Percentiles rank a stretch among this genome's conserved stretches.
These are phyloP conservation scores for Solanum bukasovii DNA, from an alignment of 257 asterid genomes.

Conservation along the genomic window DNA sequence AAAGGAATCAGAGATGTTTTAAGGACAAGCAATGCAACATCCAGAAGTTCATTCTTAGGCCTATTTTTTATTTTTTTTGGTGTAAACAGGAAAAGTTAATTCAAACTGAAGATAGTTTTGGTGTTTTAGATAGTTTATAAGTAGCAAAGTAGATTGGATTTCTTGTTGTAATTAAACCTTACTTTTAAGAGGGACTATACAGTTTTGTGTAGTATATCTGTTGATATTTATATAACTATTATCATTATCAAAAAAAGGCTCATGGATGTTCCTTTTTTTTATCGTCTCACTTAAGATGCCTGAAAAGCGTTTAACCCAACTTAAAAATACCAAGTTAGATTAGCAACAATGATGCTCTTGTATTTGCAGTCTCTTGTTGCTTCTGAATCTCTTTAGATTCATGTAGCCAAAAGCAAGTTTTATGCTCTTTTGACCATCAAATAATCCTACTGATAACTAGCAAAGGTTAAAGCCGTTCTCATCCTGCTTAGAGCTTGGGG, in stretches of 20 bases:
- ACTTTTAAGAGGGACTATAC: not conserved
- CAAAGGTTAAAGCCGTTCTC: not conserved
- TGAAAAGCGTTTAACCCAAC: not conserved
- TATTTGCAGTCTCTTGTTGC: not conserved
- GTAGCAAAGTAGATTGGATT: not conserved
- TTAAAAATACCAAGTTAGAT: not conserved
- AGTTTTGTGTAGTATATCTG: not conserved
- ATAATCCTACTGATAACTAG: not conserved
- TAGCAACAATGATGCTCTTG: not conserved
- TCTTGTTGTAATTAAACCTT: not conserved
- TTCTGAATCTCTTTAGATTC: not conserved
- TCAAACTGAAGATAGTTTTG: not conserved
- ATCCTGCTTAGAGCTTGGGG: not conserved
- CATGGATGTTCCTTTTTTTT: not conserved
- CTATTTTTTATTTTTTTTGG: not conserved
- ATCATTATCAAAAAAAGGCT: not conserved
- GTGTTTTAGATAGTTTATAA: not conserved
- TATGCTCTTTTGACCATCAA: not conserved
- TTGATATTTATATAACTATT: not conserved
- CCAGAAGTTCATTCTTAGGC: not conserved
- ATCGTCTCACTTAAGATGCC: not conserved
- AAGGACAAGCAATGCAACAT: not conserved
- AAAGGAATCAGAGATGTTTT: not conserved
- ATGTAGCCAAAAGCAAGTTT: not conserved
- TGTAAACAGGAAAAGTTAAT: not conserved